phyloP scores from a whole-genome alignment of 495 filamentous ascomycete species.

The Penicillium longicatenatum region DNA sequence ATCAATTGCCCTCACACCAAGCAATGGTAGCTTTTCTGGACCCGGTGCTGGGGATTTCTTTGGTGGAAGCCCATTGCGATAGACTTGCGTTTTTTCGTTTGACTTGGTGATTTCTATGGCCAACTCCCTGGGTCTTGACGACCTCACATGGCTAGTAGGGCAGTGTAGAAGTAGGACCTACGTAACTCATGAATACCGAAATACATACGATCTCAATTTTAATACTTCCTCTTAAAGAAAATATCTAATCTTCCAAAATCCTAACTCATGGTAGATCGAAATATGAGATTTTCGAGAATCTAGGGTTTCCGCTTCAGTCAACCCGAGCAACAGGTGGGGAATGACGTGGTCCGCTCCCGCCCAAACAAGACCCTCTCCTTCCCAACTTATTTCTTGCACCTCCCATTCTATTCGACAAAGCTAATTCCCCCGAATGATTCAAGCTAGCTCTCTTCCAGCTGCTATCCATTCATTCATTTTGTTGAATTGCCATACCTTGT shows the following conservation, averaged over 20 bases:
- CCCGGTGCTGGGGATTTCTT: conserved; percentile 46
- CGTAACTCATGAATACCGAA: conserved; percentile 8
- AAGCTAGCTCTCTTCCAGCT: not conserved
- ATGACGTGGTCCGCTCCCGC: conserved; percentile 37
- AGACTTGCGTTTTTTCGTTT: conserved; percentile 11
- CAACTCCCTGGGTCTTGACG: not conserved
- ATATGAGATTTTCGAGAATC: too few relatives aligned
- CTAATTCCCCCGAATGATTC: not conserved
- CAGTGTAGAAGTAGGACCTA: conserved; percentile 8
- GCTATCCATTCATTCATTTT: not conserved
- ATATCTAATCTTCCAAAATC: not conserved
- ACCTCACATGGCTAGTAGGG: conserved; percentile 3
- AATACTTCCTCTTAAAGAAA: not conserved
- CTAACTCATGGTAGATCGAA: too few relatives aligned
- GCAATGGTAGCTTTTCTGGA: conserved; percentile 47
- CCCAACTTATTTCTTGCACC: not conserved
- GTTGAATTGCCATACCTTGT: not conserved
- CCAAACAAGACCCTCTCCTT: conserved; percentile 4
- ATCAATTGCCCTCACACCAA: conserved; percentile 49
- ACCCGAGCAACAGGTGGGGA: conserved; percentile 22
- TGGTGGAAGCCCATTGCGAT: conserved; percentile 47
- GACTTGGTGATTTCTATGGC: not conserved
- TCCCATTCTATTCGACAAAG: not conserved
- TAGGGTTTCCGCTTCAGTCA: not conserved
- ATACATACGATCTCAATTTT: conserved; percentile 6